These are phyloP conservation scores for Rosa hybrid DNA, from an alignment of 331 rosid genomes.

Conservation along the genomic window DNA sequence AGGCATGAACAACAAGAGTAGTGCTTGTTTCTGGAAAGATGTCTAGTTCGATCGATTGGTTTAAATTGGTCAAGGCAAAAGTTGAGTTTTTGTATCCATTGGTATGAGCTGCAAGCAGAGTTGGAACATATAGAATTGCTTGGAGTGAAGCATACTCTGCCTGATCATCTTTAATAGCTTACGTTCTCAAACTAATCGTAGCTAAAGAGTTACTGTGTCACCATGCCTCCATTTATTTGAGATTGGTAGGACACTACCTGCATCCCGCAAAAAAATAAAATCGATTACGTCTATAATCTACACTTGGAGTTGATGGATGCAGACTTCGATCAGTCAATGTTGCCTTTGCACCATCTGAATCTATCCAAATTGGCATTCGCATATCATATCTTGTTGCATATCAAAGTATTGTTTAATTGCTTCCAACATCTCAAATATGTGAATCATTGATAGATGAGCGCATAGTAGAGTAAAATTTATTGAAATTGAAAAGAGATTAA, in stretches of 20 bases:
- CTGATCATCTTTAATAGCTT: slow-evolving; percentile 71
- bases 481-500: too few species aligned
- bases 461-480: too few species aligned
- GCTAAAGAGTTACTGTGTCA: slow-evolving; percentile 58
- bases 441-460: too few species aligned
- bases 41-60: slow-evolving; percentile 52
- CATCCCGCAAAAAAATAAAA: neutral
- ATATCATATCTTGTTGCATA: slow-evolving; percentile 7
- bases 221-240: slow-evolving; percentile 51
- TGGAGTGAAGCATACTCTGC: slow-evolving; percentile 55
- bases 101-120: slow-evolving; percentile 72
- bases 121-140: slow-evolving; percentile 80
- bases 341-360: slow-evolving; percentile 41
- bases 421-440: neutral
- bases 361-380: slow-evolving; percentile 80
- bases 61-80: slow-evolving; percentile 47
- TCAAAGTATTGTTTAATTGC: neutral
- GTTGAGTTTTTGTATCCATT: slow-evolving; percentile 27
- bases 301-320: slow-evolving; percentile 47
- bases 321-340: slow-evolving; percentile 44
- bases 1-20: slow-evolving; percentile 42
- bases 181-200: slow-evolving; percentile 64
- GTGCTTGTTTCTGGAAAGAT: slow-evolving; percentile 49
- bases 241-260: slow-evolving; percentile 60
- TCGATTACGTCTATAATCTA: neutral